Base-by-base conservation (phyloP, 2,329 filamentous ascomycete genomes). In the Leptographium procerum region DNA sequence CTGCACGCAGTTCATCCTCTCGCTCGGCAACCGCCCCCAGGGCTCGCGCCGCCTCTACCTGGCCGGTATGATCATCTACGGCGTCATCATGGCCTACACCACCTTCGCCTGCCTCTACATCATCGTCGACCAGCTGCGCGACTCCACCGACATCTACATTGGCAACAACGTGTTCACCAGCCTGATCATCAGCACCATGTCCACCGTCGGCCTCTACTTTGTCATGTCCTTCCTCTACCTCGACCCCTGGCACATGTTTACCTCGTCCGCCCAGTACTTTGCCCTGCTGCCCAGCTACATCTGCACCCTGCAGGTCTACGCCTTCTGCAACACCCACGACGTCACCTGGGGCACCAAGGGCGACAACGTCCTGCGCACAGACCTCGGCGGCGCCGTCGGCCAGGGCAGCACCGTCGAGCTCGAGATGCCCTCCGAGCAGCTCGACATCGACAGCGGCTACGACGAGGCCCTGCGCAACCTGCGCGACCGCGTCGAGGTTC, bases 171-270 rank as follows among this genome's bases (percentile, higher is more conserved):
- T 96, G 60, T 96, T 99, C 75, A 94, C 91, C 60, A 97, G 97
- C 72, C 81, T 99, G 62, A 89, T 97, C 67, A 84, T 99, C 55
- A 94, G 88, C 8, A 86, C 88, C n/a, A 77, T 87, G 4, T 95
- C 90, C 2, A 99, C 94, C 0, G 75, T 96, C 47, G 94, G 95
- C 1, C 78, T 99, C 45, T 99, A 97, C 79, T 94, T 99, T 76
- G 72, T 96, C 73, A 96, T 95, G 86, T 94, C 88, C 28, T 90
- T 99, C 75, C 75, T 99, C 61, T 99, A 99, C 73, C 83, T 99
- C 52, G 95, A 99, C 66, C 94, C 94, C 0, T 99, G 94, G 94
- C 94, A 99, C 77, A 94, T 99, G 88, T 88, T 99, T 74, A 99
- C 94, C 14, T 92, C 87, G 0, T 85, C 89, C 0, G 83, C 80